These are phyloP conservation scores for Xanthoconium separans DNA, from an alignment of 1,284 basidiomycete genomes.

Conservation along the genomic window DNA sequence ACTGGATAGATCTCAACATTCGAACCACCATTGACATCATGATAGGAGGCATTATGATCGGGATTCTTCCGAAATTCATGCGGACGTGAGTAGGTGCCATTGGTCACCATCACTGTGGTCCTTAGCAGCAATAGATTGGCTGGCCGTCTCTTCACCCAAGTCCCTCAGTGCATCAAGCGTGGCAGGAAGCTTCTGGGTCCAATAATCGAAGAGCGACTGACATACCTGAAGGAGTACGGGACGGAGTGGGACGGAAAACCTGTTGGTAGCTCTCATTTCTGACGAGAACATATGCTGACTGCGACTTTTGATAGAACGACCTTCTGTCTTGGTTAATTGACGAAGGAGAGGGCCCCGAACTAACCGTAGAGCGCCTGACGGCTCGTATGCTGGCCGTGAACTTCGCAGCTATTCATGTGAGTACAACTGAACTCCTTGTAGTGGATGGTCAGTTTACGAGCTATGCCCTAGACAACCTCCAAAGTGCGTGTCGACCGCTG, in stretches of 20 bases:
- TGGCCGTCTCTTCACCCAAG: background rate
- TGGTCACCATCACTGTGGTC: background rate
- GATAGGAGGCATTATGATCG: slow-evolving; percentile 28
- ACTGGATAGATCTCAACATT: slow-evolving; percentile 31
- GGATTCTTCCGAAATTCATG: slow-evolving; percentile 38
- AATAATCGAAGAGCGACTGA: slow-evolving; percentile 31
- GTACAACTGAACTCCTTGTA: slow-evolving; percentile 18
- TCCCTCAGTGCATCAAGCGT: background rate
- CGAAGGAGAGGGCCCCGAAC: slow-evolving; percentile 27
- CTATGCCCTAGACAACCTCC: slow-evolving; percentile 10
- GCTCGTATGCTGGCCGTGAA: slow-evolving; percentile 36
- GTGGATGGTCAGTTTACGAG: too few relatives aligned
- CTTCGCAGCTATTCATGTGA: slow-evolving; percentile 40
- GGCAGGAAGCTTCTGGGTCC: slow-evolving; percentile 31
- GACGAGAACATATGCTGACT: background rate
- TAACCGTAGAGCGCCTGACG: slow-evolving; percentile 25
- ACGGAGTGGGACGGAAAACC: slow-evolving; percentile 39
- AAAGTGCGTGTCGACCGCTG: slow-evolving; percentile 5
- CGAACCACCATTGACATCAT: slow-evolving; percentile 34
- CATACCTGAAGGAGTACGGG: slow-evolving; percentile 27
- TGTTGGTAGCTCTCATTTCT: slow-evolving; percentile 22
- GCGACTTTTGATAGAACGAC: slow-evolving; percentile 34
- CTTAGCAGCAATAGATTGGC: background rate
- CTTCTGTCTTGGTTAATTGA: slow-evolving; percentile 47
- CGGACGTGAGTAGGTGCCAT: too few relatives aligned